Evolutionary conservation across 2,329 filamentous ascomycete genomes (phyloP), one percentile per base, ranked within the genome.

Genomic region (Plenodomus tracheiphilus): DNA sequence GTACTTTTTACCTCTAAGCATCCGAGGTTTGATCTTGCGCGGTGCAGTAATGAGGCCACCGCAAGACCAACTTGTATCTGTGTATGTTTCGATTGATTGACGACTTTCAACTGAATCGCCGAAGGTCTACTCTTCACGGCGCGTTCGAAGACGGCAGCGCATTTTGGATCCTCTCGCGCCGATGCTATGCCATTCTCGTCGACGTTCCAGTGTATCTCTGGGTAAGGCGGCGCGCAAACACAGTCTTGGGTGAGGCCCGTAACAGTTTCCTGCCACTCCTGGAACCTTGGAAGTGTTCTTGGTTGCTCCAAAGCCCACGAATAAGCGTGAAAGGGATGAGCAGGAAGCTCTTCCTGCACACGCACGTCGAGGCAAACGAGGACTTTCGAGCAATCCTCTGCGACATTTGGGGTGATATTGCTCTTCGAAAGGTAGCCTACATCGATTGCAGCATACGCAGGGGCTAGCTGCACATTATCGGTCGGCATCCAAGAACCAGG

Each of bases 71-170:
- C 64, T 2, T 70, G 66, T 17, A 83, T 54, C 5, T 74, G 61
- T 13, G 64, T 57, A 13, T 59, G 63, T 1, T 63, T 41, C 2
- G 63, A 53, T 30, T 69, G 61, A 1, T 32, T 17, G 0, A 21
- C 44, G 9, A 58, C n/a, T 3, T 55, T 36, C 3, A 68, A 20
- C 3, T 55, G 40, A 10, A 72, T 54, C 6, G 69, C 56, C 0
- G 46, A 32, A 2, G 80, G 77, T 11, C 77, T 71, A 16, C 64
- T 63, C 56, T 85, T 84, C 10, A 82, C 61, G 1, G 71, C 69
- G 32, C 73, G 71, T 58, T 85, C 83, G 51, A 77, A 83, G 0
- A 62, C 48, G 2, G 75, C 77, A 22, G 81, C 81, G 50, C 77
- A 73, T 46, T 74, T 61, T 0, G 77, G 74, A n/a, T 72, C 64